These are phyloP conservation scores for Zasmidium angulare DNA, from an alignment of 2,329 filamentous ascomycete genomes.

Conservation along the genomic window DNA sequence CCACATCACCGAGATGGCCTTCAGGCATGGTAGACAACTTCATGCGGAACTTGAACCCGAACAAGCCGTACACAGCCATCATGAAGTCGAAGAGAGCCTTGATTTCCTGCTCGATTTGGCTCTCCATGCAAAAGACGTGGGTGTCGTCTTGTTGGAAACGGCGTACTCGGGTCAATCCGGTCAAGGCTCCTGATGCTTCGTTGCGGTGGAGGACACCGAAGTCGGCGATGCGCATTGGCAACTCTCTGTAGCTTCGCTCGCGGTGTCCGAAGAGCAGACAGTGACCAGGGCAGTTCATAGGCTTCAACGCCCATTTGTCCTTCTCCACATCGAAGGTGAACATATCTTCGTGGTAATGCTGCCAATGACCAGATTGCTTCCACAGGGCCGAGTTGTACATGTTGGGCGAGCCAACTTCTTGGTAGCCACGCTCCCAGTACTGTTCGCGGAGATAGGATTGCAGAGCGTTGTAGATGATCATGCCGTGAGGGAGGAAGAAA, in stretches of 20 bases:
- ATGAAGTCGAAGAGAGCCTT: constrained; percentile 86
- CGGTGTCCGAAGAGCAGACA: constrained; percentile 83
- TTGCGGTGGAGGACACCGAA: constrained; percentile 96
- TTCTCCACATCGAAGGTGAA: constrained; percentile 83
- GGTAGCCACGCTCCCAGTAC: constrained; percentile 90
- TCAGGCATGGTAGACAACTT: constrained; percentile 90
- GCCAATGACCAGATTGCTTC: constrained; percentile 95
- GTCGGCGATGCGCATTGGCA: constrained; percentile 90
- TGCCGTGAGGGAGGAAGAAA: constrained; percentile 78
- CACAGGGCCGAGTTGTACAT: constrained; percentile 93
- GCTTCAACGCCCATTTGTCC: constrained; percentile 81
- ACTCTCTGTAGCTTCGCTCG: constrained; percentile 81
- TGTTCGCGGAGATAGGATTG: constrained; percentile 78
- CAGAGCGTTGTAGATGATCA: constrained; percentile 88
- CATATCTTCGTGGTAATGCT: constrained; percentile 94
- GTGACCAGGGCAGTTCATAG: constrained; percentile 98
- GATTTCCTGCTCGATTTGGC: constrained; percentile 76
- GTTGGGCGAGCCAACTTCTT: constrained; percentile 93
- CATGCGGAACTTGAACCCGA: constrained; percentile 88
- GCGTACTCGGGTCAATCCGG: constrained; percentile 85
- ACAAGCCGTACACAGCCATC: constrained; percentile 72
- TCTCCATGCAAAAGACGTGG: constrained; percentile 89
- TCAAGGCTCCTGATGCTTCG: constrained; percentile 88
- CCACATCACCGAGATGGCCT: constrained; percentile 81
- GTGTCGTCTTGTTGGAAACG: constrained; percentile 96